A percentile compares a stretch with the other conserved stretches of the same genome.
Conservation (phyloP, 2,329 filamentous ascomycete species). For the Talaromyces amestolkiae region DNA sequence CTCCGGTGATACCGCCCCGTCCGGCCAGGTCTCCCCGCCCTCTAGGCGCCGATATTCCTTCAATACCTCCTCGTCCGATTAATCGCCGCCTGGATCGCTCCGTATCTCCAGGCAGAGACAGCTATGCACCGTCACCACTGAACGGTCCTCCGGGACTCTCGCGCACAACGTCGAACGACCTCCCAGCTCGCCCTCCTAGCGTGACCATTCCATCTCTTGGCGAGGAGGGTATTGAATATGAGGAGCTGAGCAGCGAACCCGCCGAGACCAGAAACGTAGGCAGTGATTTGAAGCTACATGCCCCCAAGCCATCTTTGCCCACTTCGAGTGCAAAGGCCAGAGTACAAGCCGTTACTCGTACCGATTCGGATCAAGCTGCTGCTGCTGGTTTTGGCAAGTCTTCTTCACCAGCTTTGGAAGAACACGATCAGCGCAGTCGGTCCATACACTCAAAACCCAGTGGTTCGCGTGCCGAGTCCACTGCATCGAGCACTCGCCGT, state of each 20-base stretch:
- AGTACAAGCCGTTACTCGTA: slow-evolving; percentile 80
- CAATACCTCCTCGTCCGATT: slow-evolving; percentile 72
- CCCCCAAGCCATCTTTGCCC: slow-evolving; percentile 82
- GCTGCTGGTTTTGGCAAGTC: slow-evolving; percentile 76
- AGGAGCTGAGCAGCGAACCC: slow-evolving; percentile 59
- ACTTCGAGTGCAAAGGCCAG: slow-evolving; percentile 77
- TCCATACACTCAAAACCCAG: slow-evolving; percentile 63
- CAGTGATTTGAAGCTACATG: slow-evolving; percentile 80
- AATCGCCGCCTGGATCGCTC: slow-evolving; percentile 68
- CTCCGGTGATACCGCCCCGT: slow-evolving; percentile 61
- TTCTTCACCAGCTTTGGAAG: slow-evolving; percentile 47
- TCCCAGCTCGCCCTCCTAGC: slow-evolving; percentile 63
- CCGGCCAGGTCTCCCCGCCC: slow-evolving; percentile 56
- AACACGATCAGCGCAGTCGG: slow-evolving; percentile 55
- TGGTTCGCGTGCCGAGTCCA: slow-evolving; percentile 49
- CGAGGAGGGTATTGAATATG: slow-evolving; percentile 88
- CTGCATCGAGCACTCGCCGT: slow-evolving; percentile 50
- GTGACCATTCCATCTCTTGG: slow-evolving; percentile 81
- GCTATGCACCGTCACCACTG: slow-evolving; percentile 81
- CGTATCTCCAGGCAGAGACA: slow-evolving; percentile 71
- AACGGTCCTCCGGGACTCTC: slow-evolving; percentile 59
- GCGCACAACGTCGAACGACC: slow-evolving; percentile 36
- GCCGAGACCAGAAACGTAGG: slow-evolving; percentile 75
- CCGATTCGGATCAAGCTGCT: slow-evolving; percentile 82
- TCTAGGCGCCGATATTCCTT: slow-evolving; percentile 38